Percentiles rank a stretch among this genome's conserved stretches.
phyloP scores from a whole-genome alignment of 202 grass and related monocot genomes.

The Carex arenaria region DNA sequence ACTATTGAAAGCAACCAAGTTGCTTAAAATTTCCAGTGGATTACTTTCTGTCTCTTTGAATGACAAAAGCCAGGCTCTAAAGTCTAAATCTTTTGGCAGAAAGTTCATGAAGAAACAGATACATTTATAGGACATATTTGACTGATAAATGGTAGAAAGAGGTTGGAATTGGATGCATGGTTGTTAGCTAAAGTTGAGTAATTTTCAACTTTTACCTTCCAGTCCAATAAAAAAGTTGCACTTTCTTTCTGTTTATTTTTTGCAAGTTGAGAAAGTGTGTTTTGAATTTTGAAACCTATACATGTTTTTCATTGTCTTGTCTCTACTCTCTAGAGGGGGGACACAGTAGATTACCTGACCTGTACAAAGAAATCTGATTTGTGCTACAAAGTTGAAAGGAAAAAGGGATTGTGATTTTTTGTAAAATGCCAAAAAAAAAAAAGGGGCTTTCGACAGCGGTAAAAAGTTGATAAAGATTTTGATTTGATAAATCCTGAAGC shows the following conservation, averaged over 20 bases:
- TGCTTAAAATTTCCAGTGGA: background rate
- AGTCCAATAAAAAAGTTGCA: background rate
- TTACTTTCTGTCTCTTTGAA: slow-evolving; percentile 6
- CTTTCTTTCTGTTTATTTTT: background rate
- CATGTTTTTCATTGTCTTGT: background rate
- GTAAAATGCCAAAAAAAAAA: background rate
- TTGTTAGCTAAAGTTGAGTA: background rate
- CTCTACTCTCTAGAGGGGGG: background rate
- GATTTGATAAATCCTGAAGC: background rate
- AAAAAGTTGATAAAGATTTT: slow-evolving; percentile 3
- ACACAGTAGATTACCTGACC: background rate
- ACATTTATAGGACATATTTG: background rate
- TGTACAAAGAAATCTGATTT: slow-evolving; percentile 8
- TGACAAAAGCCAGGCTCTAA: background rate
- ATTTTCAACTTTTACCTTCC: slow-evolving; percentile 8
- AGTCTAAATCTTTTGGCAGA: slow-evolving; percentile 14
- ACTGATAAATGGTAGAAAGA: slow-evolving; percentile 8
- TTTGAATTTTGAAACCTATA: slow-evolving; percentile 14
- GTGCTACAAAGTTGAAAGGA: slow-evolving; percentile 2
- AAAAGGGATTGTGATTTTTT: background rate
- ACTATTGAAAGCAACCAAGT: background rate
- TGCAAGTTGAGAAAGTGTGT: background rate
- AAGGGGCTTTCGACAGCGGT: background rate
- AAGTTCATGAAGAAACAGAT: slow-evolving; percentile 1
- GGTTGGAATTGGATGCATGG: too few relatives aligned